phyloP scores from a whole-genome alignment of 257 asterid genomes.

The Nemophila menziesii region DNA sequence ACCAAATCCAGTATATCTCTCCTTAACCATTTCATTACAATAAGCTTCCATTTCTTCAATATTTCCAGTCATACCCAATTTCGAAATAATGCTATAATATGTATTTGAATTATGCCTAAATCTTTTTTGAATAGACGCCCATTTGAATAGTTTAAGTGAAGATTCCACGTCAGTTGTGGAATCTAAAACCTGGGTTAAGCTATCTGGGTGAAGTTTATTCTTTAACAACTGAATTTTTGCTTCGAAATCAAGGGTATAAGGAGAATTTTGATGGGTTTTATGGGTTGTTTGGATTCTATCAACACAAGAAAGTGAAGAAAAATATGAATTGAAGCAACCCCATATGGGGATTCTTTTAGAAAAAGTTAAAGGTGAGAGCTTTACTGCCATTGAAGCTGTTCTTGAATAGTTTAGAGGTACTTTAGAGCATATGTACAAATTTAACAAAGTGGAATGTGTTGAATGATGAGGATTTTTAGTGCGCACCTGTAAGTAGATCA shows the following conservation, averaged over 20 bases:
- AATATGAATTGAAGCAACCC: slow-evolving; percentile 22
- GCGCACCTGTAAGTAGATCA: neutral
- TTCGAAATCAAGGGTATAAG: slow-evolving; percentile 34
- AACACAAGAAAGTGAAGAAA: slow-evolving; percentile 55
- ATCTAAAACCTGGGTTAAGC: slow-evolving; percentile 34
- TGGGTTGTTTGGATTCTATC: slow-evolving; percentile 17
- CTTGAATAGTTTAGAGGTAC: neutral
- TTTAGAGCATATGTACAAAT: neutral
- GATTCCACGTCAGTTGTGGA: slow-evolving; percentile 58
- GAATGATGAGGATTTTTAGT: no score
- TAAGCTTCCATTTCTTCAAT: slow-evolving; percentile 62
- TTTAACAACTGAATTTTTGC: slow-evolving; percentile 38
- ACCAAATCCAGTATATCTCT: slow-evolving; percentile 37
- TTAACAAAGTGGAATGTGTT: no score
- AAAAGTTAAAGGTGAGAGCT: slow-evolving; percentile 30
- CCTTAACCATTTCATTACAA: slow-evolving; percentile 56
- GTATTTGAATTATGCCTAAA: slow-evolving; percentile 53
- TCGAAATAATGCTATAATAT: slow-evolving; percentile 50
- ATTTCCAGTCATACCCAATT: slow-evolving; percentile 67
- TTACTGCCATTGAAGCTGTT: slow-evolving; percentile 49
- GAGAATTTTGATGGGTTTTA: slow-evolving; percentile 29
- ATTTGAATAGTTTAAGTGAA: slow-evolving; percentile 53
- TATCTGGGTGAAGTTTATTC: slow-evolving; percentile 48
- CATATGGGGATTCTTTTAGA: slow-evolving; percentile 32
- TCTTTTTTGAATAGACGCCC: slow-evolving; percentile 63